These are phyloP conservation scores for Aspergillus carlsbadensis DNA, from an alignment of 495 filamentous ascomycete genomes.

Conservation along the genomic window DNA sequence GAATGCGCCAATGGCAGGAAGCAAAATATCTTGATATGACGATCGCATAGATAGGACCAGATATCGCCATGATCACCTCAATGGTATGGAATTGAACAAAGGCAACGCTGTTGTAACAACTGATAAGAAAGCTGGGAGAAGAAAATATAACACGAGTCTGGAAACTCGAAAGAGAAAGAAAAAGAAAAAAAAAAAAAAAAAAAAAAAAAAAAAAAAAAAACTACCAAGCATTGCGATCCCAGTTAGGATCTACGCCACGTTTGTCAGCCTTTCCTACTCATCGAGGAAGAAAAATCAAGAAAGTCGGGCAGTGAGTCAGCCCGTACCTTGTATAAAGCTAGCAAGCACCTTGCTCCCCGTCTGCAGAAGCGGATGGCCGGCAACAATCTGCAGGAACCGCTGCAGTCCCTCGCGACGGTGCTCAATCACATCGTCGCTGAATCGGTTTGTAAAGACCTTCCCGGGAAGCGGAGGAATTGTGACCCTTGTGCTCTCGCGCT, in stretches of 20 bases:
- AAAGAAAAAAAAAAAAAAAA: not conserved
- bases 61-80: not conserved
- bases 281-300: not conserved
- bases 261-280: slow-evolving; percentile 1
- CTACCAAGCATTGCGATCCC: slow-evolving; percentile 42
- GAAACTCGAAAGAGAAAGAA: not conserved
- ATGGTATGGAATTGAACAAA: slow-evolving; percentile 9
- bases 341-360: slow-evolving; percentile 96
- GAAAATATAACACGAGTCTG: not conserved
- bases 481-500: slow-evolving; percentile 90
- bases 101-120: slow-evolving; percentile 6
- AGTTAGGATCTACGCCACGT: slow-evolving; percentile 30
- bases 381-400: slow-evolving; percentile 95
- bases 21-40: slow-evolving; percentile 4
- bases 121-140: not conserved
- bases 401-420: slow-evolving; percentile 88
- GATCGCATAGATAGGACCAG: slow-evolving; percentile 2
- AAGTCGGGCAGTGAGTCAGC: too few relatives aligned
- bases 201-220: not conserved
- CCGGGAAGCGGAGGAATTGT: slow-evolving; percentile 95
- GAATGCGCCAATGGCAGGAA: not conserved
- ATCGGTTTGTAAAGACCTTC: slow-evolving; percentile 97
- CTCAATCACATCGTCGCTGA: slow-evolving; percentile 98
- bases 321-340: slow-evolving; percentile 87
- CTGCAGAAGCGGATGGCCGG: slow-evolving; percentile 93